A percentile compares a stretch with the other conserved stretches of the same genome.
These are phyloP conservation scores for Pseudopithomyces chartarum DNA, from an alignment of 2,329 filamentous ascomycete genomes.

Conservation along the genomic window DNA sequence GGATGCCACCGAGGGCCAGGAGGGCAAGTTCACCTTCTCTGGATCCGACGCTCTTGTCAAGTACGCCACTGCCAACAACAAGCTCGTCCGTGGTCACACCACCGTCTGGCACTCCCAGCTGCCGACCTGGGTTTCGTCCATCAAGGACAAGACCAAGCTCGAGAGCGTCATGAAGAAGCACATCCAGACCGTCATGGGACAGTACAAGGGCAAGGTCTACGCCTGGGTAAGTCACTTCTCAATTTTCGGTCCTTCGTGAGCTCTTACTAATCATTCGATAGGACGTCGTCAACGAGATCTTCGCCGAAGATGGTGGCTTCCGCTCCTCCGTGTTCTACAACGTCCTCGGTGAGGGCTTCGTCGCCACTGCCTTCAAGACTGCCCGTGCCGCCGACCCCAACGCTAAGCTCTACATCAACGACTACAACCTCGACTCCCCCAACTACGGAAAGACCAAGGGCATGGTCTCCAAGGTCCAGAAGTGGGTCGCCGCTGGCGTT, in stretches of 20 bases:
- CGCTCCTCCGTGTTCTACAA: conserved; percentile 68
- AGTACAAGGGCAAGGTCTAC: conserved; percentile 68
- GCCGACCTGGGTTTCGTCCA: conserved; percentile 62
- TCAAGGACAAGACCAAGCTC: conserved; percentile 58
- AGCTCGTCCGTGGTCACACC: conserved; percentile 67
- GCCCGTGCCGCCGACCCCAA: conserved; percentile 68
- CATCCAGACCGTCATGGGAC: conserved; percentile 61
- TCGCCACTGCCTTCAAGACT: conserved; percentile 71
- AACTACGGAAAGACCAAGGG: conserved; percentile 62
- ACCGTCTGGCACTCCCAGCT: conserved; percentile 64
- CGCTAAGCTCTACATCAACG: conserved; percentile 77
- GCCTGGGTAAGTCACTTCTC: conserved; percentile 52
- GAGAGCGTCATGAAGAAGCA: conserved; percentile 64
- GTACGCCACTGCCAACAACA: conserved; percentile 61
- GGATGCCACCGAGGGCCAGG: conserved; percentile 59
- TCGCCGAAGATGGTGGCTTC: conserved; percentile 63
- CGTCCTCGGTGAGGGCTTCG: conserved; percentile 72
- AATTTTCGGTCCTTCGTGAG: neutral
- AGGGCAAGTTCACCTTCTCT: conserved; percentile 60
- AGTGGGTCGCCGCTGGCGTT: conserved; percentile 65
- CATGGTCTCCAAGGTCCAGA: conserved; percentile 64
- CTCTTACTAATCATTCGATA: conserved; percentile 13
- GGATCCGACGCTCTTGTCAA: conserved; percentile 65
- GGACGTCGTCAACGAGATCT: conserved; percentile 68
- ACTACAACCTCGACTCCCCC: conserved; percentile 66